These are phyloP conservation scores for Pleurotus tuoliensis DNA, from an alignment of 768 basidiomycete genomes.

Conservation along the genomic window DNA sequence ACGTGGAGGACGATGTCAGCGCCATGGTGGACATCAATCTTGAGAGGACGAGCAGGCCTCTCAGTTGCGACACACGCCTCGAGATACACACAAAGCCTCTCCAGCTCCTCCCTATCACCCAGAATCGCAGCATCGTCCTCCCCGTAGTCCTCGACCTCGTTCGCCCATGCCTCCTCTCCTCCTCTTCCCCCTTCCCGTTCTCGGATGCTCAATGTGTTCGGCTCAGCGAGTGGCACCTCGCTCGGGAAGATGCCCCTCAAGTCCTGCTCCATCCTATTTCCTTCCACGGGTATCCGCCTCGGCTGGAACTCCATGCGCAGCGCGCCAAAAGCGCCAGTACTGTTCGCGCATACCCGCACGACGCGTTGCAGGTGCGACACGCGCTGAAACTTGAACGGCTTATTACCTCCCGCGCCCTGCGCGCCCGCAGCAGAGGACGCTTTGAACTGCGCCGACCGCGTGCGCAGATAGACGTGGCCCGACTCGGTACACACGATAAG, in stretches of 20 bases:
- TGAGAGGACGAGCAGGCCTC: constrained; percentile 10
- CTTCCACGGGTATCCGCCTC: constrained; percentile 46
- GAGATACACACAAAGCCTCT: constrained; percentile 27
- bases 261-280: constrained; percentile 61
- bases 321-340: constrained; percentile 85
- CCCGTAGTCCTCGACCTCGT: constrained; percentile 34
- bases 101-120: constrained; percentile 30
- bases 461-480: constrained; percentile 88
- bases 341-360: constrained; percentile 78
- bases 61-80: constrained; percentile 21
- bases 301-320: constrained; percentile 71
- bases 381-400: constrained; percentile 74
- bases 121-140: constrained; percentile 32
- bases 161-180: too few relatives aligned
- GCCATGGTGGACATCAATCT: constrained; percentile 36
- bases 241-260: constrained; percentile 39
- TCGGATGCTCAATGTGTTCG: not conserved
- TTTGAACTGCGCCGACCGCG: constrained; percentile 42
- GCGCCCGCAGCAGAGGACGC: constrained; percentile 3
- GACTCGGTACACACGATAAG: constrained; percentile 92
- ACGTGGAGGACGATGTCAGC: constrained; percentile 61
- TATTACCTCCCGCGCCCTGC: constrained; percentile 24
- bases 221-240: constrained; percentile 10
- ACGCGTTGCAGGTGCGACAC: constrained; percentile 84
- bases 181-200: not conserved